These are phyloP conservation scores for Diplogelasinospora grovesii DNA, from an alignment of 495 filamentous ascomycete genomes.

Conservation along the genomic window DNA sequence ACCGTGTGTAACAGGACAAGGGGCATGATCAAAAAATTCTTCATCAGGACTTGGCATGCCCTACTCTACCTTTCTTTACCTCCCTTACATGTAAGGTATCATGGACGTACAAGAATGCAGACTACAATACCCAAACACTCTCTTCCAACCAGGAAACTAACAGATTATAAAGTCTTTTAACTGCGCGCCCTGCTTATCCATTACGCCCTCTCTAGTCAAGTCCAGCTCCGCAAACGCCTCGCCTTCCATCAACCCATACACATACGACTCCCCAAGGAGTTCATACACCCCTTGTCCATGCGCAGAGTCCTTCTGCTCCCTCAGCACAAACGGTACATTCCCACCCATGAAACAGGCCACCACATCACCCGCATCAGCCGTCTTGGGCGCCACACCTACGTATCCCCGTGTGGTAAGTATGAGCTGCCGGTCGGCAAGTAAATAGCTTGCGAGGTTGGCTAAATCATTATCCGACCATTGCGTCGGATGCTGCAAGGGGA, in stretches of 20 bases:
- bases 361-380: background rate
- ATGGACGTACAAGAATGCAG: no score
- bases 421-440: background rate
- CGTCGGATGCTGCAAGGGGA: background rate
- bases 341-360: background rate
- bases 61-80: no score
- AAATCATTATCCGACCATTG: background rate
- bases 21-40: no score
- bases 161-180: no score
- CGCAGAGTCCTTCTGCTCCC: background rate
- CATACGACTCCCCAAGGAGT: background rate
- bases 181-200: no score
- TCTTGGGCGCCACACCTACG: background rate
- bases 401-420: background rate
- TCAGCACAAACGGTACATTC: background rate
- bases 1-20: no score
- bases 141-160: no score
- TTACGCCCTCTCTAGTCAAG: no score
- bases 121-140: no score
- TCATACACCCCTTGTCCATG: background rate
- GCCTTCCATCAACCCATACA: constrained; percentile 4
- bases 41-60: no score
- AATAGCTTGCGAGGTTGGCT: background rate
- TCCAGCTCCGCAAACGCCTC: background rate
- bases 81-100: no score